Evolutionary conservation across 306 rosid genomes (phyloP), one percentile per base, ranked within the genome.

Genomic region (Acacia acuminata): DNA sequence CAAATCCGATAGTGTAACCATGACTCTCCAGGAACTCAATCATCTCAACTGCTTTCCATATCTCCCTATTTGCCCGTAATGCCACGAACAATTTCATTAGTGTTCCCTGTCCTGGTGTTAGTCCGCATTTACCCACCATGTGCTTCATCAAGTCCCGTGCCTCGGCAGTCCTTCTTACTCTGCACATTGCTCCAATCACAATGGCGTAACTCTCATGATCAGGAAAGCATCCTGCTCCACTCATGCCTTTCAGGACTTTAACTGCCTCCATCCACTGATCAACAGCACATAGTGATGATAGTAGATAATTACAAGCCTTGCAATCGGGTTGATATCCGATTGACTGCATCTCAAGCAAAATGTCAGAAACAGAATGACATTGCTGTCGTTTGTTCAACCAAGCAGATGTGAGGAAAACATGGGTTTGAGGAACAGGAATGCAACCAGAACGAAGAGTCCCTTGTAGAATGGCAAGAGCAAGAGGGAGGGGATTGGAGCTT

Each of bases 201-300:
- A 83, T 83, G 79, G 86, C 87, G 51, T 86, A 93, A 77, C 94
- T 88, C 82, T 83, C 94, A 48, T 74, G 81, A 86, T 93, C 92
- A 15, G 99, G 96, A 86, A 92, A 66, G 67, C 93, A 93, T 43
- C 92, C 94, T 16, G 93, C 94, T 79, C 87, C 88, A 67, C 91
- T 85, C 95, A 95, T 93, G 32, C 87, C 96, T 87, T 86, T 88
- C 75, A 87, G 77, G 79, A 91, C 88, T 79, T 83, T 73, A 80
- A 88, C 83, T 13, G 87, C 92, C 80, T 88, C 92, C 25, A 14
- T 80, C 84, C 90, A 79, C 64, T 84, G 86, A 88, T 86, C 89
- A 74, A 81, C 71, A 65, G 81, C 85, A 76, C 93, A 87, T 45
- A 85, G 88, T 67, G 88, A 91, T 30, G 79, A 86, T 79, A 90